Conservation (phyloP, 1,284 basidiomycete species). For the Ustilago sp. region DNA sequence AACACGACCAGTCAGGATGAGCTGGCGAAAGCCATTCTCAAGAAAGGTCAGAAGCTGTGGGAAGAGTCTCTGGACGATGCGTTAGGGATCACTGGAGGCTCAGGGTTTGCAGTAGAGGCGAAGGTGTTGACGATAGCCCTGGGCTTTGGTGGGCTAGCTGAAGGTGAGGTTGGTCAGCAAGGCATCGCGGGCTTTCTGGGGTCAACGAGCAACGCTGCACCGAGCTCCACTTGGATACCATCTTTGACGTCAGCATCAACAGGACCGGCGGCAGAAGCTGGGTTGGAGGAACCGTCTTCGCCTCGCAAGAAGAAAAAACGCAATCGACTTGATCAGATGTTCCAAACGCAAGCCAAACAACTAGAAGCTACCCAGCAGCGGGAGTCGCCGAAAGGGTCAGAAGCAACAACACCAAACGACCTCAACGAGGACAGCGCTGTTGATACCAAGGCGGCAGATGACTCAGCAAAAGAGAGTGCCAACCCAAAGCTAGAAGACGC, state of each 20-base stretch:
- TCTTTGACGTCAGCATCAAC: conserved; percentile 56
- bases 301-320: conserved; percentile 44
- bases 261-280: conserved; percentile 20
- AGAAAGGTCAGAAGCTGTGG: conserved; percentile 86
- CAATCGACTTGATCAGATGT: conserved; percentile 34
- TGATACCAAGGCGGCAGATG: background rate
- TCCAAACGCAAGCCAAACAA: conserved; percentile 28
- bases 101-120: conserved; percentile 32
- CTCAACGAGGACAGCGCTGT: background rate
- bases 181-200: conserved; percentile 87
- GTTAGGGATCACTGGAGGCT: conserved; percentile 13
- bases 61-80: conserved; percentile 78
- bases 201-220: conserved; percentile 57
- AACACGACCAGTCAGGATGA: conserved; percentile 45
- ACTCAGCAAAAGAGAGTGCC: background rate
- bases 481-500: background rate
- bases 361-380: conserved; percentile 14
- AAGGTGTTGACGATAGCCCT: conserved; percentile 80
- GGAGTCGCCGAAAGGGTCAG: conserved; percentile 2
- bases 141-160: conserved; percentile 84
- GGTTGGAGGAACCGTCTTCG: conserved; percentile 11
- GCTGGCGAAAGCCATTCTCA: conserved; percentile 77
- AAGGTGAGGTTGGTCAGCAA: conserved; percentile 82
- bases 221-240: background rate
- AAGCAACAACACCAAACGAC: background rate